A percentile compares a stretch with the other conserved stretches of the same genome.
phyloP scores from a whole-genome alignment of 331 rosid species.

The Erythrophleum ivorense region DNA sequence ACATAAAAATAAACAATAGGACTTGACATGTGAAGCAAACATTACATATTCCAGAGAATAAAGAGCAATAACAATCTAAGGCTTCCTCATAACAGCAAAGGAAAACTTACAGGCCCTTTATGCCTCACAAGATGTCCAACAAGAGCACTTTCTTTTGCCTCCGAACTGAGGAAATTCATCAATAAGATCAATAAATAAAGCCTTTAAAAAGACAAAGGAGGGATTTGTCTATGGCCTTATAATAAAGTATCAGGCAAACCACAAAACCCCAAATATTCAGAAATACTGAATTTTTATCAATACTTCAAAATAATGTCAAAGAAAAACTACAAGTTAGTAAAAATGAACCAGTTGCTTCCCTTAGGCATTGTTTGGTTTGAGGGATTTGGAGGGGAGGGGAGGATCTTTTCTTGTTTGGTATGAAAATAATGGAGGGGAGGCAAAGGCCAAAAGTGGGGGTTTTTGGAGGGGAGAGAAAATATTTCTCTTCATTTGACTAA shows the following conservation, averaged over 20 bases:
- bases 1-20: conserved; percentile 33
- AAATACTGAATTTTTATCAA: background rate
- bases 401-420: too few species aligned
- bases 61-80: conserved; percentile 28
- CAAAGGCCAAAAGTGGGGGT: too few species aligned
- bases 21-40: conserved; percentile 32
- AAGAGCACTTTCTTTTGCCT: conserved; percentile 71
- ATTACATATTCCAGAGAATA: conserved; percentile 26
- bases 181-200: conserved; percentile 3
- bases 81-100: conserved; percentile 8
- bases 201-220: conserved; percentile 25
- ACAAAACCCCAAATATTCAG: background rate
- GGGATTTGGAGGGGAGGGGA: too few species aligned
- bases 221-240: conserved; percentile 20
- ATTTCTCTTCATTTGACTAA: too few species aligned
- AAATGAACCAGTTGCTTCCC: background rate
- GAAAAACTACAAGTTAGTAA: background rate
- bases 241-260: background rate
- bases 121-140: conserved; percentile 89
- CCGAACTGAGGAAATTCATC: conserved; percentile 56
- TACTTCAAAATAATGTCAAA: background rate
- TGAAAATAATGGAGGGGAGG: too few species aligned
- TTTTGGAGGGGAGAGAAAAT: too few species aligned
- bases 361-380: too few species aligned
- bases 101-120: conserved; percentile 91